Base-by-base conservation (phyloP, 2,329 filamentous ascomycete genomes). In the Penicillium sp. region DNA sequence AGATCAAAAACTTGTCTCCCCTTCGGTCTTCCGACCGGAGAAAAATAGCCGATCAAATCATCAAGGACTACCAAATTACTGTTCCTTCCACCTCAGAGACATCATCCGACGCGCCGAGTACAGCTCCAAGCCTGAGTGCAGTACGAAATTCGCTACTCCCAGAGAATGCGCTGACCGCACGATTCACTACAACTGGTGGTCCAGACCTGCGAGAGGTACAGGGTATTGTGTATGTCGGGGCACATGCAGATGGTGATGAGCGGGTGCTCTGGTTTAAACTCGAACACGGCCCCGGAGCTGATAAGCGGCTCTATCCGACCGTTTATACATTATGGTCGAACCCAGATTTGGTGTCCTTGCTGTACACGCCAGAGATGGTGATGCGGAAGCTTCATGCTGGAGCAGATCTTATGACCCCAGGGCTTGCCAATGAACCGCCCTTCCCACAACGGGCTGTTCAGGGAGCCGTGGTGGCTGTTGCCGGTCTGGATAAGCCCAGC, bases 281-380 rank as follows among this genome's bases (percentile, higher is more conserved):
- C 23, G 82, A 83, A 51, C 83, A 85, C 58, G 79, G 75, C 29
- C 73, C 72, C 8, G 74, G 72, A 2, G 68, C 73, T 0, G 73
- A 76, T 58, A 69, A 71, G 49, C 70, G 71, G 31, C 60, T 78
- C 12, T 78, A 77, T 54, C 77, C 77, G 4, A 76, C 78, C 44
- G 84, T 88, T 2, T 89, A 89, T 67, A 87, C 86, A 1, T 72
- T 89, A 56, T 89, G 86, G 86, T 79, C 81, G 54, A 84, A 87
- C 62, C 78, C 85, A 3, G 75, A 77, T 27, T 73, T 89, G 14
- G 73, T 88, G 0, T 84, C 86, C 0, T 69, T 89, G 29, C 76
- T 89, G n/a, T 81, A 87, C 61, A 88, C 86, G 0, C 84, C 83
- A 4, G 76, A 79, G 9, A 64, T 77, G 47, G 79, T 84, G 23